A percentile compares a stretch with the other conserved stretches of the same genome.
Evolutionary conservation across 352 stramenopile species (phyloP).

Genomic region (Pythium periplocum): DNA sequence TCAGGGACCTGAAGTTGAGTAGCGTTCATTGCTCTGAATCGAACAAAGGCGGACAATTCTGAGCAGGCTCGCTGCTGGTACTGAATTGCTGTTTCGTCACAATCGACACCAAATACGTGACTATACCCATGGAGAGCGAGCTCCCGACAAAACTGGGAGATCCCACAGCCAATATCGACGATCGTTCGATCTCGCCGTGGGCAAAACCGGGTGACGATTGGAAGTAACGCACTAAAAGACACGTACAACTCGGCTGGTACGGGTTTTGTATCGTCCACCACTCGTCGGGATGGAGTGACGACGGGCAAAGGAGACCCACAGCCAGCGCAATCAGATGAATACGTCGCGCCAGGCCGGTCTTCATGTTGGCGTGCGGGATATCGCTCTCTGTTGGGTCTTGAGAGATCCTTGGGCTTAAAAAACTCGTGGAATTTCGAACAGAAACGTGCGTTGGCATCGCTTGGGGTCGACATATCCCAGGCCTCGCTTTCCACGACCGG

Average conservation of each 20-base stretch:
- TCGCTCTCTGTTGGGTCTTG: no score
- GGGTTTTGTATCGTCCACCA: no score
- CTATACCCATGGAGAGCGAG: constrained; percentile 23
- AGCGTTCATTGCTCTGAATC: constrained; percentile 16
- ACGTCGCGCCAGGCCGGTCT: no score
- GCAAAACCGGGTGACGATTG: constrained; percentile 14
- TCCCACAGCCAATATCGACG: constrained; percentile 28
- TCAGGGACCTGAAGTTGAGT: constrained; percentile 17
- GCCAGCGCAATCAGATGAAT: no score
- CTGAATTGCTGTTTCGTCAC: constrained; percentile 8
- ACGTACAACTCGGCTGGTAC: constrained; percentile 9
- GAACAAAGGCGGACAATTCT: constrained; percentile 13
- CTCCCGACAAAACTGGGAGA: constrained; percentile 23
- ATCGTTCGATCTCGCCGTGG: constrained; percentile 6
- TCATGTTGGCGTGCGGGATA: no score
- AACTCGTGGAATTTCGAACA: no score
- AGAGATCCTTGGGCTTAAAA: no score
- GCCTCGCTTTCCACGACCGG: background rate
- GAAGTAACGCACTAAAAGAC: constrained; percentile 21
- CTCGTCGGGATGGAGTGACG: no score
- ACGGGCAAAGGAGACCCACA: no score
- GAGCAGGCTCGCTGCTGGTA: constrained; percentile 10
- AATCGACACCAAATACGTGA: constrained; percentile 20
- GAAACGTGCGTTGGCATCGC: no score
- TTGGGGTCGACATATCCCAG: no score